Conservation (phyloP, 192 early-diverging fungal genomes). For the Coemansia sp. region DNA sequence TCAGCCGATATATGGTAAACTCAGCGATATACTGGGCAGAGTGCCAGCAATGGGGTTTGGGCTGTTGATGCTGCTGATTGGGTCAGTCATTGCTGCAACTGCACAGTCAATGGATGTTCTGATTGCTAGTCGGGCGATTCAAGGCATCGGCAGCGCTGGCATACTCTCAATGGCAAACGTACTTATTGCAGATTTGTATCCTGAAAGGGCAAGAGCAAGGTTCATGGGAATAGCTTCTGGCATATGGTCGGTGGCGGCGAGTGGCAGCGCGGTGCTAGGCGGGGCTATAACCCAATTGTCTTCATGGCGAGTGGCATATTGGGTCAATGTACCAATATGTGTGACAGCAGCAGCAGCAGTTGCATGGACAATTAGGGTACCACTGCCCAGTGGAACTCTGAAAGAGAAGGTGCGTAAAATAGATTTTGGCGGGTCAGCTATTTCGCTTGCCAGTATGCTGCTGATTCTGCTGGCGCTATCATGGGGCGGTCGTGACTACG, state of each 20-base stretch:
- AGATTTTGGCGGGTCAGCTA: slow-evolving; percentile 61
- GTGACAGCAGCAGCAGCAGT: slow-evolving; percentile 33
- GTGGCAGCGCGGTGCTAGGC: slow-evolving; percentile 51
- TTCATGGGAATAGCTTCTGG: slow-evolving; percentile 53
- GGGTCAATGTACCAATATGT: slow-evolving; percentile 49
- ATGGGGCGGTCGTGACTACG: slow-evolving; percentile 61
- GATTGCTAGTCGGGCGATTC: slow-evolving; percentile 60
- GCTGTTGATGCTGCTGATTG: slow-evolving; percentile 44
- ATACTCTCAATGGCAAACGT: slow-evolving; percentile 58
- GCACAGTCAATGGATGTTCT: slow-evolving; percentile 58
- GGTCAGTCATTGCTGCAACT: slow-evolving; percentile 44
- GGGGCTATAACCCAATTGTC: slow-evolving; percentile 44
- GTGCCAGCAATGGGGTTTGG: slow-evolving; percentile 55
- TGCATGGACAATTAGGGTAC: slow-evolving; percentile 14
- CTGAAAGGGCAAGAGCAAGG: slow-evolving; percentile 54
- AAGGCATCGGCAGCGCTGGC: slow-evolving; percentile 64
- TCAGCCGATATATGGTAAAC: slow-evolving; percentile 71
- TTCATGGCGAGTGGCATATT: slow-evolving; percentile 52
- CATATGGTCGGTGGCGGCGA: slow-evolving; percentile 52
- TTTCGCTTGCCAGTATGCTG: slow-evolving; percentile 55
- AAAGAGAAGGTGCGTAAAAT: slow-evolving; percentile 56
- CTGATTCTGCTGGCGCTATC: slow-evolving; percentile 65
- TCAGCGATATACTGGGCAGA: slow-evolving; percentile 76
- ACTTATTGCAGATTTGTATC: slow-evolving; percentile 60
- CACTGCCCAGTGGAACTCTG: slow-evolving; percentile 8